Evolutionary conservation across 2,329 filamentous ascomycete genomes (phyloP), one percentile per base, ranked within the genome.

Genomic region (Apiospora kogelbergensis): DNA sequence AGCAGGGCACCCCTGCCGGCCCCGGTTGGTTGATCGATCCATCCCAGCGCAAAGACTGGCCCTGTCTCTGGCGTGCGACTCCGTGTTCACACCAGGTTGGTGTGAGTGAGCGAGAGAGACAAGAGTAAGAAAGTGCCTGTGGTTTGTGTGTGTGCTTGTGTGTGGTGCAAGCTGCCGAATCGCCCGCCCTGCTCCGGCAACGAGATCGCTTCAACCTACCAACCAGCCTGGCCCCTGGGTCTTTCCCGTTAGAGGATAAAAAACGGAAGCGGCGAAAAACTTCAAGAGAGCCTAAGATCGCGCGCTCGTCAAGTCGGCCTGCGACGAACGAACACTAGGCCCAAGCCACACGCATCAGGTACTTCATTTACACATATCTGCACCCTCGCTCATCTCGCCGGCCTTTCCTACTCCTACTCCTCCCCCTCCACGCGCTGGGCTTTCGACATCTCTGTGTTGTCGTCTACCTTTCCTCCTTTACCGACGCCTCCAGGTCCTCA

Each of bases 341-440:
- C 65, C 44, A 66, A 66, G 65, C 65, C 65, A 66, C 44, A 30
- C 30, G 26, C 45, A 42, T 42, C 30, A 22, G 65, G 65, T 66
- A 46, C 65, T 66, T 66, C 65, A 66, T 66, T 48, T 66, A 53
- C 65, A 53, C 63, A 65, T 65, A 60, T 60, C 53, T 33, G 20
- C 26, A 37, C 46, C 53, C 30, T 37, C 26, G 9, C 17, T 57
- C 48, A 30, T 11, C 48, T 60, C 53, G 30, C 30, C 9, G 17
- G 53, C 7, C 37, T 5, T n/a, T 37, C 9, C 33, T 15, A 7
- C 48, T 20, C 6, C 13, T 46, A 15, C 33, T 9, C 3, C 48
- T n/a, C 7, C 13, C 22, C 22, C 11, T 37, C 26, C 53, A n/a
- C 53, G 53, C 30, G 26, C 30, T 30, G 48, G 48, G 24, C 24